These are phyloP conservation scores for Picochlorum sp. DNA, from an alignment of 139 green algal species.

Conservation along the genomic window DNA sequence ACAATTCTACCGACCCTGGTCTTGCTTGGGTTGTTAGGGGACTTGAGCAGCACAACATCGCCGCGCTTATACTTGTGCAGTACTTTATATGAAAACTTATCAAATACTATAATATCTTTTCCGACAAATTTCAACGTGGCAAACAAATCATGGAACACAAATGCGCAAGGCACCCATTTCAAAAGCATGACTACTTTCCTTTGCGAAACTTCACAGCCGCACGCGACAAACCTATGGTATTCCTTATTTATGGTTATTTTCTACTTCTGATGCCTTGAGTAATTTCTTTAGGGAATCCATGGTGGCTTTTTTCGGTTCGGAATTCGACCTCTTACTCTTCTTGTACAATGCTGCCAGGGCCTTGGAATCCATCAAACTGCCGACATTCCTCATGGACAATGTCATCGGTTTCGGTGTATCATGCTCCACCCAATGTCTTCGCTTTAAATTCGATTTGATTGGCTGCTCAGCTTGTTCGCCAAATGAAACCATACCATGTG, in stretches of 20 bases:
- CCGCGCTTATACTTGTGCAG: conserved; percentile 46
- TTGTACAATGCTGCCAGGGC: conserved; percentile 2
- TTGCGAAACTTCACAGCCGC: background rate
- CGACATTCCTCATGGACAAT: background rate
- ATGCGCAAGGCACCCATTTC: background rate
- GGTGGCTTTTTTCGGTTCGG: background rate
- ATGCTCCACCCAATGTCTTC: conserved; percentile 4
- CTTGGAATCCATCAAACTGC: conserved; percentile 3
- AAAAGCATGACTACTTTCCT: no score
- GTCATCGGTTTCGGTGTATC: background rate
- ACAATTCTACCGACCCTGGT: conserved; percentile 72
- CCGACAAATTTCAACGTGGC: conserved; percentile 47
- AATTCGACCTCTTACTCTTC: background rate
- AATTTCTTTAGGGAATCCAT: background rate
- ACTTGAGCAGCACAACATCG: conserved; percentile 51
- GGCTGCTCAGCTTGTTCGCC: conserved; percentile 6
- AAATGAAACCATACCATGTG: conserved; percentile 1
- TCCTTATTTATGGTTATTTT: background rate
- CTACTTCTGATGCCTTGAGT: background rate
- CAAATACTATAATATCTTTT: background rate
- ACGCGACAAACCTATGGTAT: no score
- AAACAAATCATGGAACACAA: conserved; percentile 35
- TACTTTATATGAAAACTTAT: conserved; percentile 1
- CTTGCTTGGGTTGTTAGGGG: conserved; percentile 53
- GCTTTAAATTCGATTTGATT: conserved; percentile 10